phyloP scores from a whole-genome alignment of 2,329 filamentous ascomycete genomes.

The Curvularia hawaiiensis region DNA sequence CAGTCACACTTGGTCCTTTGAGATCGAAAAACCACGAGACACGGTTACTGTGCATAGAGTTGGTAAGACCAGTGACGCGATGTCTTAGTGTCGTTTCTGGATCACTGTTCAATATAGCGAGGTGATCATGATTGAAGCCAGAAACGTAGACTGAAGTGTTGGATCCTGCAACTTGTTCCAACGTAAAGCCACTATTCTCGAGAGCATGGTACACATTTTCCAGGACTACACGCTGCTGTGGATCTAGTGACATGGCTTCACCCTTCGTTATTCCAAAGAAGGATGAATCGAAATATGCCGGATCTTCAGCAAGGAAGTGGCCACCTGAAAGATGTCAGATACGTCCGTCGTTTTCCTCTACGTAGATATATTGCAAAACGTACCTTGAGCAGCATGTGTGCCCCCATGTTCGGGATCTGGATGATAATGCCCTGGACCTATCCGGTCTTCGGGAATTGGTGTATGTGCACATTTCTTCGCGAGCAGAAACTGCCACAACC shows the following conservation, averaged over 20 bases:
- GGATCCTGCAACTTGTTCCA: slow-evolving; percentile 35
- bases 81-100: not conserved
- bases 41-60: slow-evolving; percentile 20
- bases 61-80: not conserved
- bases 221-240: slow-evolving; percentile 41
- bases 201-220: slow-evolving; percentile 49
- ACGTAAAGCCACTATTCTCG: slow-evolving; percentile 44
- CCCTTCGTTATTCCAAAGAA: slow-evolving; percentile 39
- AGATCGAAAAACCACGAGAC: slow-evolving; percentile 34
- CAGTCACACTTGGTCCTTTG: slow-evolving; percentile 25
- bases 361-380: too few species aligned
- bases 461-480: slow-evolving; percentile 3
- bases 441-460: slow-evolving; percentile 1
- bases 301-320: slow-evolving; percentile 25
- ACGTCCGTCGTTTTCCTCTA: too few species aligned
- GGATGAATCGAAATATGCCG: slow-evolving; percentile 35
- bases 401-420: slow-evolving; percentile 3
- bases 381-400: slow-evolving; percentile 2
- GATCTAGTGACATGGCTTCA: slow-evolving; percentile 39
- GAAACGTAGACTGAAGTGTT: slow-evolving; percentile 37
- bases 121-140: slow-evolving; percentile 13
- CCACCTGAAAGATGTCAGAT: not conserved
- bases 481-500: slow-evolving; percentile 1
- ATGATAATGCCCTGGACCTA: slow-evolving; percentile 4
- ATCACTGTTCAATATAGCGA: not conserved